Evolutionary conservation across 441 rosid genomes (phyloP).

Genomic region (Dalechampia spathulata): DNA sequence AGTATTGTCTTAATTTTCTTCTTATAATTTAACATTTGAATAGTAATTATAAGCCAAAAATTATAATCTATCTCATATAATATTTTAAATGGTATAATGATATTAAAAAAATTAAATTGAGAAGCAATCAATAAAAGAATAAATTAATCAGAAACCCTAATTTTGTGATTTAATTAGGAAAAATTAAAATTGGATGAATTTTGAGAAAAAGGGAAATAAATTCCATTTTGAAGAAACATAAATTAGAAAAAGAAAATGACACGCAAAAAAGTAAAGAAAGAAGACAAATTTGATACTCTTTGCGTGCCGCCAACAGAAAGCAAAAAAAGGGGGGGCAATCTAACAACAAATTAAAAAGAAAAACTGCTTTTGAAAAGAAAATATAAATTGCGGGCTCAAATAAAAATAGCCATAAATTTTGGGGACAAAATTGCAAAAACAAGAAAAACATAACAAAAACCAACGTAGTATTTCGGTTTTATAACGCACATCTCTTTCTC

Average conservation of each 20-base stretch:
- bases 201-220: no score
- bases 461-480: slow-evolving; percentile 15
- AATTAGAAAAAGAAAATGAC: neutral
- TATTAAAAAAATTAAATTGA: no score
- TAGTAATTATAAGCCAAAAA: no score
- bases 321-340: neutral
- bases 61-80: no score
- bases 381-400: neutral
- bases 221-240: neutral
- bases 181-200: no score
- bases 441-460: neutral
- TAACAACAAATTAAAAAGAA: neutral
- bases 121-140: no score
- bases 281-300: slow-evolving; percentile 11
- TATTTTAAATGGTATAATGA: no score
- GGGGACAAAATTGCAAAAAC: slow-evolving; percentile 18
- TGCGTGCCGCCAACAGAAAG: slow-evolving; percentile 2
- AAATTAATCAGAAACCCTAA: no score
- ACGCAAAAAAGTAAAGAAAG: neutral
- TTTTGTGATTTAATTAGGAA: no score
- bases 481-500: slow-evolving; percentile 10
- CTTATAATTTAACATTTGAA: no score
- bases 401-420: slow-evolving; percentile 3
- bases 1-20: no score
- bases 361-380: neutral